phyloP scores from a whole-genome alignment of 129 eudicot genomes.

The Saussurea involucrata region DNA sequence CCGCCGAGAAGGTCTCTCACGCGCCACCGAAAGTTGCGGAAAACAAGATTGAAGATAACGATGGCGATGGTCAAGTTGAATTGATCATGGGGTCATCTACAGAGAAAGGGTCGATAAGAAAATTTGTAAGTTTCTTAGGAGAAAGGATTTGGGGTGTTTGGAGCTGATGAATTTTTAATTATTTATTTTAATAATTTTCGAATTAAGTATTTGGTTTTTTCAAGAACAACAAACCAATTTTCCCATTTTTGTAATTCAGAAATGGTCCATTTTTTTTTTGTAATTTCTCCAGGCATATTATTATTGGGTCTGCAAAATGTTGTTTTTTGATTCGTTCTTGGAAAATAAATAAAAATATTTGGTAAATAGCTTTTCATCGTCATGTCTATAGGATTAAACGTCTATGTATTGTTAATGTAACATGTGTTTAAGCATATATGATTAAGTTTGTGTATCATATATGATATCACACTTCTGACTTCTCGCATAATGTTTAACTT shows the following conservation, averaged over 20 bases:
- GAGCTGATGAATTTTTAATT: slow-evolving; percentile 26
- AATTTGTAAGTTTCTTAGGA: slow-evolving; percentile 45
- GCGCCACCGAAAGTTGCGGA: slow-evolving; percentile 27
- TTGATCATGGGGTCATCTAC: not conserved
- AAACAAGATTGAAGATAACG: not conserved
- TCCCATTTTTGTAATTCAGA: slow-evolving; percentile 18
- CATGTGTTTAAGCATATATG: too few relatives aligned
- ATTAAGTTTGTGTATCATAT: too few relatives aligned
- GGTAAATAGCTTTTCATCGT: not conserved
- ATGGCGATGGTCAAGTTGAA: not conserved
- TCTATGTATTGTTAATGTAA: too few relatives aligned
- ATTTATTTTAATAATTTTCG: too few relatives aligned
- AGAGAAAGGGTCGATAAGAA: slow-evolving; percentile 41
- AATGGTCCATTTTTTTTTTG: slow-evolving; percentile 4
- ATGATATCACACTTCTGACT: too few relatives aligned
- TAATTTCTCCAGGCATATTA: not conserved
- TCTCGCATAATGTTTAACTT: too few relatives aligned
- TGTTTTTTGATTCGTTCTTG: slow-evolving; percentile 1
- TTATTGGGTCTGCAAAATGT: not conserved
- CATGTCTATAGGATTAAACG: too few relatives aligned
- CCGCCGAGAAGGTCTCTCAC: not conserved
- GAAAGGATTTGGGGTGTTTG: slow-evolving; percentile 60
- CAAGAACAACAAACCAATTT: slow-evolving; percentile 18
- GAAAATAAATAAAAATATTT: not conserved
- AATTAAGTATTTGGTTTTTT: not conserved